Evolutionary conservation across 371 early-diverging fungal genomes (phyloP).

Genomic region (Mucor piriformis): DNA sequence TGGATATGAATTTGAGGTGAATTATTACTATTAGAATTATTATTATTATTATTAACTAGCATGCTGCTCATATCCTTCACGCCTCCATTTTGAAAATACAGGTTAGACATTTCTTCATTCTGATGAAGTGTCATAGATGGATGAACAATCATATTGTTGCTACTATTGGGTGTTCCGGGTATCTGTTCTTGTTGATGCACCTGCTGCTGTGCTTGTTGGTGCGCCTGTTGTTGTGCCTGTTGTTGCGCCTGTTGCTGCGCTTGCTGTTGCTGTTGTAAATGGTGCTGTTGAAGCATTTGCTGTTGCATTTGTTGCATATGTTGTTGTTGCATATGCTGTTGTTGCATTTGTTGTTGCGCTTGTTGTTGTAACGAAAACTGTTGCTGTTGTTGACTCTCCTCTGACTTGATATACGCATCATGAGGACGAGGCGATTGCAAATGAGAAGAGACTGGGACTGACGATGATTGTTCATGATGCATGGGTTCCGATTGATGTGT

Average conservation of each 20-base stretch:
- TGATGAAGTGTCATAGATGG: constrained; percentile 13
- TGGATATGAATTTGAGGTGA: neutral
- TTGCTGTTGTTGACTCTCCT: neutral
- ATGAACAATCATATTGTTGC: constrained; percentile 8
- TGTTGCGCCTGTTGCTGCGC: constrained; percentile 19
- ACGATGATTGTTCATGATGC: neutral
- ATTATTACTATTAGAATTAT: neutral
- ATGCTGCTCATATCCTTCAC: neutral
- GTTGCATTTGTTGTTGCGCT: constrained; percentile 17
- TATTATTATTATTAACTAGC: neutral
- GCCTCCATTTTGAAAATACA: constrained; percentile 6
- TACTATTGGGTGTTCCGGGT: constrained; percentile 9
- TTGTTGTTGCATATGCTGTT: constrained; percentile 16
- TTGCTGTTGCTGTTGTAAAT: constrained; percentile 15
- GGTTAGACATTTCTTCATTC: constrained; percentile 4
- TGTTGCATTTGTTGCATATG: constrained; percentile 9
- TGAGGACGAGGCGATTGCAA: neutral
- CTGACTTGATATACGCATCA: constrained; percentile 1
- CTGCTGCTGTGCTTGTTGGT: constrained; percentile 4
- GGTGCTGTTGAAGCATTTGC: constrained; percentile 13
- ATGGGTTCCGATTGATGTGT: constrained; percentile 4
- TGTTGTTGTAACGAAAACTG: constrained; percentile 1
- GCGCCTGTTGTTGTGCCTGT: constrained; percentile 15
- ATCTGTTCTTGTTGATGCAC: constrained; percentile 7
- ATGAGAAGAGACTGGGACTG: neutral